Evolutionary conservation across 257 asterid species (phyloP), one percentile per base, ranked within the genome.

Genomic region (Petrea volubilis): DNA sequence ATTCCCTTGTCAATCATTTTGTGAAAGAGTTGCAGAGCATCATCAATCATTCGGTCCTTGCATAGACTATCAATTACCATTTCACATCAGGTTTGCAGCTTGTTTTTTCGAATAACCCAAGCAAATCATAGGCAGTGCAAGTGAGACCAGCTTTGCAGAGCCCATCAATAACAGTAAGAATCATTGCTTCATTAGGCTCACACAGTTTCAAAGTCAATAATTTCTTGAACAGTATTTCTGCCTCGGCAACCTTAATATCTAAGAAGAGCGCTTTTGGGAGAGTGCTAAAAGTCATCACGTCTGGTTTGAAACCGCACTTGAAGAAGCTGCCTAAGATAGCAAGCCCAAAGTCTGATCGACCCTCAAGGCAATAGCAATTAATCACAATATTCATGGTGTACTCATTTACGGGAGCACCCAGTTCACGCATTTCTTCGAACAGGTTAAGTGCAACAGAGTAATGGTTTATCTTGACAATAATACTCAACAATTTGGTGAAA

Each of bases 141-240:
- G 60, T 64, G 4, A 21, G 21, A 2, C 46, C 28, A 12, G 58
- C 28, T 47, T 47, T 51, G 21, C 49, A 67, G 4, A 67, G 72
- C n/a, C 46, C 49, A 46, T 67, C 12, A 14, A 67, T n/a, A n/a
- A 67, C 27, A 15, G 28, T 49, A 14, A 62, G 49, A 53, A 25
- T 56, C 1, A 6, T 44, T n/a, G 23, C 27, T 60, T 6, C 38
- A 72, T 47, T 7, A 0, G 78, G 73, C 46, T 68, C 69, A 64
- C 79, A 78, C 0, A 73, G 7, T 44, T 52, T 25, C 2, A 53
- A 20, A 15, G 0, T 31, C 15, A 21, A n/a, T 36, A 71, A 47
- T 58, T 46, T 77, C 33, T 49, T 63, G 72, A 76, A 77, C 44
- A 76, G n/a, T 36, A 33, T 57, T 17, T 21, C 57, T 6, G 71